Evolutionary conservation across 2,329 filamentous ascomycete species (phyloP).

Genomic region (Gnomoniopsis sp.): DNA sequence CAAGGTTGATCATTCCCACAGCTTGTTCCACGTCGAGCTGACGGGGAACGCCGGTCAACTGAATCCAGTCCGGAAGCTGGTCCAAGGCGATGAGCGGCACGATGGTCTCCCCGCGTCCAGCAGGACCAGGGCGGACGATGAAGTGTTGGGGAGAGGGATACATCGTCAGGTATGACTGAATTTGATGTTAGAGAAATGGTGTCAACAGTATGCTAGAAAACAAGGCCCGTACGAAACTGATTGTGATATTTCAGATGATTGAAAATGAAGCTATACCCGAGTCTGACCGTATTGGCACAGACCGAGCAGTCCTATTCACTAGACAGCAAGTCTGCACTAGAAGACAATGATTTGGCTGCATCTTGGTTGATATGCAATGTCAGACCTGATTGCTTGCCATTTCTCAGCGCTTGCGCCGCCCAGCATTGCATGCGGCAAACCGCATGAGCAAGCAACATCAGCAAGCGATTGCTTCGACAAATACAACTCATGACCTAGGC

Average conservation of each 20-base stretch:
- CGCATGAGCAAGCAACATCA: conserved; percentile 3
- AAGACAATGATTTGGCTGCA: background rate
- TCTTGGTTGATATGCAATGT: background rate
- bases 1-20: conserved; percentile 36
- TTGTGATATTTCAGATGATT: background rate
- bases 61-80: conserved; percentile 45
- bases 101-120: conserved; percentile 27
- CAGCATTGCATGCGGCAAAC: background rate
- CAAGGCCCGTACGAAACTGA: background rate
- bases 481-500: background rate
- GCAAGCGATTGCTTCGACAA: conserved; percentile 1
- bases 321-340: no score
- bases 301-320: no score
- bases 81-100: conserved; percentile 55
- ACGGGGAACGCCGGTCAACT: conserved; percentile 41
- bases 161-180: conserved; percentile 18
- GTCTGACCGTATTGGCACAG: background rate
- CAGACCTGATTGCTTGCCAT: background rate
- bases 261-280: background rate
- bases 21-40: conserved; percentile 36
- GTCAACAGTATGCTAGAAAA: background rate
- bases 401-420: background rate
- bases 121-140: conserved; percentile 35
- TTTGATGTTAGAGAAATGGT: background rate
- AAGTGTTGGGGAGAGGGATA: conserved; percentile 34